phyloP scores from a whole-genome alignment of 768 basidiomycete genomes.

The Leccinum subgranulosum region DNA sequence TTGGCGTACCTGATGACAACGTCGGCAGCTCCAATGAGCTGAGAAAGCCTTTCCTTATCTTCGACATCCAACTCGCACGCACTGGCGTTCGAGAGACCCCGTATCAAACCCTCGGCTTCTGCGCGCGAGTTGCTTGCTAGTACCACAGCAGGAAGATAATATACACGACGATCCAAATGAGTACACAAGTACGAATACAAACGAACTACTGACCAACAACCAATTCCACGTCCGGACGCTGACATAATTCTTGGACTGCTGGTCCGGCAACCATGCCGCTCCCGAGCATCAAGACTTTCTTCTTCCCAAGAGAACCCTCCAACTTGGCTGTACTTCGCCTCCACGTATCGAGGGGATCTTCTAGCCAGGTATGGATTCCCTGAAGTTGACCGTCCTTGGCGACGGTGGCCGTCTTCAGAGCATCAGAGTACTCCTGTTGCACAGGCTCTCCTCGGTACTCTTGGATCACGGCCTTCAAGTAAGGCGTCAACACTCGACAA shows the following conservation, averaged over 20 bases:
- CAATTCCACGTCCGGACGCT: conserved; percentile 60
- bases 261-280: conserved; percentile 97
- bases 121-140: conserved; percentile 69
- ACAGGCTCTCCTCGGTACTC: too few relatives aligned
- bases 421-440: too few relatives aligned
- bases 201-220: conserved; percentile 62
- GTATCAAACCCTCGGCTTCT: conserved; percentile 52
- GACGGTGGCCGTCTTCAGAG: too few relatives aligned
- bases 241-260: conserved; percentile 71
- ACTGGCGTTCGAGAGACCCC: conserved; percentile 47
- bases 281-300: too few relatives aligned
- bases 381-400: too few relatives aligned
- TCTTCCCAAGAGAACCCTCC: too few relatives aligned
- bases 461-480: too few relatives aligned
- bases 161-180: conserved; percentile 14
- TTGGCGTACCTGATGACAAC: conserved; percentile 74
- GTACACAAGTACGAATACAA: conserved; percentile 13
- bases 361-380: too few relatives aligned
- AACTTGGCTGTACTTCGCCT: too few relatives aligned
- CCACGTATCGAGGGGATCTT: too few relatives aligned
- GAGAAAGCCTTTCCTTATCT: too few relatives aligned
- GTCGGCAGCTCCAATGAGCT: conserved; percentile 63
- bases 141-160: conserved; percentile 1
- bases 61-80: conserved; percentile 59
- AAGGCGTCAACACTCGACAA: too few relatives aligned